These are phyloP conservation scores for Termitomyces sp. DNA, from an alignment of 768 basidiomycete genomes.

Conservation along the genomic window DNA sequence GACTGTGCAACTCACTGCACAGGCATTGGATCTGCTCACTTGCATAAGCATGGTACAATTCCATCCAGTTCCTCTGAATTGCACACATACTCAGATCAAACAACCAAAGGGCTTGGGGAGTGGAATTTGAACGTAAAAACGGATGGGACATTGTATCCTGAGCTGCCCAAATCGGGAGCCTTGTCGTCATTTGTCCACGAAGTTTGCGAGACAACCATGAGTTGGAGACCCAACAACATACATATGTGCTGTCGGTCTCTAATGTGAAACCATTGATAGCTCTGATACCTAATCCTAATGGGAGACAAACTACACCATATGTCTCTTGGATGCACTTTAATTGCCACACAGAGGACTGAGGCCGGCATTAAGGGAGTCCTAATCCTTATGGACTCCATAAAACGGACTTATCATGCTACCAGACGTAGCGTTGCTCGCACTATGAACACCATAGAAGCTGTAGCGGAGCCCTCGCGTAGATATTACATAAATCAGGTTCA, in stretches of 20 bases:
- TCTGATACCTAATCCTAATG: background rate
- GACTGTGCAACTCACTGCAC: conserved; percentile 2
- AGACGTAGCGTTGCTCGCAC: background rate
- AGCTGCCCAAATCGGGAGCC: background rate
- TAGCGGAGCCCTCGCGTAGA: background rate
- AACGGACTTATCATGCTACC: background rate
- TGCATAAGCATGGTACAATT: background rate
- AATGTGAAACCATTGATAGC: conserved; percentile 5
- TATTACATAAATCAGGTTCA: background rate
- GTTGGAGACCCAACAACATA: background rate
- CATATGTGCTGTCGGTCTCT: background rate
- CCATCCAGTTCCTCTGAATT: background rate
- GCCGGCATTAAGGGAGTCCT: background rate
- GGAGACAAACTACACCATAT: background rate
- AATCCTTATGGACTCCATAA: background rate
- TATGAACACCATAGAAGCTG: background rate
- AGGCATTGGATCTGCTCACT: background rate
- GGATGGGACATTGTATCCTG: background rate
- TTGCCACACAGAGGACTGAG: conserved; percentile 3
- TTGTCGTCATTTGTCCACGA: background rate
- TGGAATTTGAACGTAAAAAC: conserved; percentile 2
- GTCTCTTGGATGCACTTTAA: background rate
- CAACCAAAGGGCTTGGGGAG: background rate
- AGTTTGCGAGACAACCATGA: background rate
- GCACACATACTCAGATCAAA: background rate